Base-by-base conservation (phyloP, 352 stramenopile species). In the Pythium aquatile region DNA sequence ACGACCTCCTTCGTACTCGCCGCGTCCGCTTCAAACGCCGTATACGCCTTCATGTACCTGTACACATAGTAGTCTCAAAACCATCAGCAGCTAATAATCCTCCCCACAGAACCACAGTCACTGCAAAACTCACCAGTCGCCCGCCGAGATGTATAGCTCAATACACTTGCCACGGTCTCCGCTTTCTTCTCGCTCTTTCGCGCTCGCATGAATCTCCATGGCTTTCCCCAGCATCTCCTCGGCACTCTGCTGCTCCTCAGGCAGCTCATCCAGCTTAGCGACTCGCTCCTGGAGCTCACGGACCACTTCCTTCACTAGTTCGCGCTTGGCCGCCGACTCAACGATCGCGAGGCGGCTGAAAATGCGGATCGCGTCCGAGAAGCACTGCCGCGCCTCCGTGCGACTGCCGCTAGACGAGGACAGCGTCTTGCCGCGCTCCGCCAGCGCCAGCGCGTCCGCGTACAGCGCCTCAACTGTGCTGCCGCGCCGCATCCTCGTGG, bases 281-380 rank as follows among this genome's bases (percentile, higher is more conserved):
- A 91, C 73, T 26, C 77, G 78, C 51, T 69, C 61, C 55, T 76
- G 49, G 20, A 94, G 59, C n/a, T 88, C 85, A 13, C 20, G 44
- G 61, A 92, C 79, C 20, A 79, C 85, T 24, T 74, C 71, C 63
- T 82, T 59, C 39, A 94, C 57, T 35, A 85, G 73, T 66, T 68
- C 73, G 20, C 85, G 82, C 69, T 94, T 84, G 9, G 81, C 77
- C 20, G 81, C 79, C 39, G 81, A 91, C 70, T 94, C 85, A 61
- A 94, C 79, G 52, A 92, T 73, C 35, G 81, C 70, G 37, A 94
- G 74, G 1, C 85, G 85, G 24, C 68, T 78, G 54, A 91, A 78
- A 60, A 91, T 88, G 46, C 63, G 73, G 20, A 94, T 60, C 3
- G 83, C 83, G 54, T 81, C 61, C 44, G 79, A 51, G 58, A 91